Conservation (phyloP, 306 rosid species). For the apple (Malus domestica) region DNA sequence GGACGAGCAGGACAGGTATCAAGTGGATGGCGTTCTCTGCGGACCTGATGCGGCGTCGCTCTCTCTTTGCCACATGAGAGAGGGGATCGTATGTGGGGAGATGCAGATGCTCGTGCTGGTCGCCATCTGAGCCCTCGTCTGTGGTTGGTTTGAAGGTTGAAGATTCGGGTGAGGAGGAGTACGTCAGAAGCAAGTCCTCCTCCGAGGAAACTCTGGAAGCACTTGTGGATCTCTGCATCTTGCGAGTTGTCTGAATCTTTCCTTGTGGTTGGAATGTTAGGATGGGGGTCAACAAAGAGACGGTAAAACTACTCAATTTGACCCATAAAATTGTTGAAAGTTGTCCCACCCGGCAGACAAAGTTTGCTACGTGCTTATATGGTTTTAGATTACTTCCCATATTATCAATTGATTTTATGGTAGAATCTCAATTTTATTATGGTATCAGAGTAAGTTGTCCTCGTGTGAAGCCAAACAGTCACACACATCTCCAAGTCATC, state of each 20-base stretch:
- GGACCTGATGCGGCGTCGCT: slow-evolving; percentile 50
- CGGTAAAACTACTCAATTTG: not conserved
- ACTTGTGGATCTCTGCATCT: slow-evolving; percentile 42
- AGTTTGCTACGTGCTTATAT: no score
- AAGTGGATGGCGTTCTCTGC: slow-evolving; percentile 62
- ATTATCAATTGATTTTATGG: no score
- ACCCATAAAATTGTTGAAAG: no score
- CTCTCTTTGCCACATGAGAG: slow-evolving; percentile 55
- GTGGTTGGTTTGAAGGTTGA: slow-evolving; percentile 7
- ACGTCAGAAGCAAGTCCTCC: not conserved
- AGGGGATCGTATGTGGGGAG: slow-evolving; percentile 76
- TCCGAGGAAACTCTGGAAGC: slow-evolving; percentile 7
- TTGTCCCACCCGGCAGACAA: no score
- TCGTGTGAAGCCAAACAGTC: no score
- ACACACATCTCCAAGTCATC: no score
- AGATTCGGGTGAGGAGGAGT: slow-evolving; percentile 2
- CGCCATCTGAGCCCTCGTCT: slow-evolving; percentile 23
- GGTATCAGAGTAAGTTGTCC: no score
- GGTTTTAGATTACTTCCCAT: no score
- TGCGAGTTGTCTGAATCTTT: not conserved
- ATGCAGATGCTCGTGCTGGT: slow-evolving; percentile 17
- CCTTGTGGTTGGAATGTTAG: not conserved
- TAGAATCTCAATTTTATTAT: no score
- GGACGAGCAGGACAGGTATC: slow-evolving; percentile 66
- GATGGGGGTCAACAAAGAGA: not conserved